Evolutionary conservation across 1,139 yeast species (phyloP), one percentile per base, ranked within the genome.

Genomic region (Kodamaea derodonti): DNA sequence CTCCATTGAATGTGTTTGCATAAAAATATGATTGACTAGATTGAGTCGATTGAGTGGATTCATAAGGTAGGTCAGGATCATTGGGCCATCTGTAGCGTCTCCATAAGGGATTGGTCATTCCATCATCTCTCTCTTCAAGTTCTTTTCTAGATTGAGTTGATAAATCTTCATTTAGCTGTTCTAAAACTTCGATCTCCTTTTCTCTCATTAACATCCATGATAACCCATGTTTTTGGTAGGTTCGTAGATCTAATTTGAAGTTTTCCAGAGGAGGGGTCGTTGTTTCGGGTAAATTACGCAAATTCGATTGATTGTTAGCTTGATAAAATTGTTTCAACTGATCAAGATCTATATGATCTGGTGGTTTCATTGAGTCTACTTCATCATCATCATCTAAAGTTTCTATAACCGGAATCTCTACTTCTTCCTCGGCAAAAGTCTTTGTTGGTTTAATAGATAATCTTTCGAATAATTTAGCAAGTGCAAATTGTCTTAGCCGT

Each of bases 101-200:
- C 97, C 97, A 92, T 20, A 92, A 59, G 0, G 97, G 98, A 51
- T 88, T 86, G 65, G 84, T 72, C 18, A 78, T 65, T 3, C 78
- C 82, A n/a, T 69, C 72, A 22, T 60, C 65, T 32, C 50, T 49
- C 10, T 55, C 54, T 22, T 54, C 49, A 7, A 65, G 53, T 4
- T 47, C 50, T 5, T 42, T 35, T 31, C 52, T 53, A 2, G 60
- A 48, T 41, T 62, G 69, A 5, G 68, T 51, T 1, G 69, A 56
- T 6, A 62, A 33, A 5, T 43, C 40, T 13, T 46, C 52, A 8
- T 47, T 51, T 15, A 66, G 54, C 14, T 41, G 33, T 31, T 69
- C 70, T 27, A 75, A 56, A 5, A 56, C 40, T 3, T 57, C 67
- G 24, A 69, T 60, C 43, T 80, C 83, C 35, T 73, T 69, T 49